Base-by-base conservation (phyloP, 495 filamentous ascomycete genomes). In the Xylaria curta region DNA sequence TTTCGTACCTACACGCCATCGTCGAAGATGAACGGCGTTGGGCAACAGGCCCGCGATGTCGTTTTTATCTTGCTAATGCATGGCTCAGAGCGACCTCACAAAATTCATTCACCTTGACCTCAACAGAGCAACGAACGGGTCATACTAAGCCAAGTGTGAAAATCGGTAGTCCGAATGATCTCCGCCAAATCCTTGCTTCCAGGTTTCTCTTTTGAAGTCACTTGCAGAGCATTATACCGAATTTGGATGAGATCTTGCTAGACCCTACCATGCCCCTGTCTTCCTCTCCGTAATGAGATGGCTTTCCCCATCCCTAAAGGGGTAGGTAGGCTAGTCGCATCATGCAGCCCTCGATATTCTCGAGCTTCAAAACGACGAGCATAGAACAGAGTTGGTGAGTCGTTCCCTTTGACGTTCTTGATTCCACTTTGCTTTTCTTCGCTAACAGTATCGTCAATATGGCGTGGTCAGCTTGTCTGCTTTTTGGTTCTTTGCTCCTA, bases 401-500 rank as follows among this genome's bases (percentile, higher is more conserved):
- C 4, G 38, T 40, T 31, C n/a, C 21, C 49, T 12, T 42, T 1
- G 21, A 26, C 12, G 3, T 10, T 26, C 24, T 26, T n/a, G 36
- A 6, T 44, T 60, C n/a, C 9, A 13, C 40, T 61, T 46, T 61
- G 49, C 65, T 38, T 60, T 38, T 38, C 33, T 56, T 68, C 26
- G 56, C 53, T 51, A 26, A 61, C 36, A 19, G 12, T 26, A 49
- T 15, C 26, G 54, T 53, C 56, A 21, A 38, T 70, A 70, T 70
- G 68, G 33, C 42, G 58, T 53, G 56, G 40, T 31, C 68, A 62
- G 28, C 40, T 51, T 53, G 42, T 51, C 17, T 70, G 31, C 17
- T 71, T 42, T 38, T 65, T 65, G 15, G 33, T 26, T 71, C 44
- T 1, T 65, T 71, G 61, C 36, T 71, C 47, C 5, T 65, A 9